phyloP scores from a whole-genome alignment of 345 rosid species.

The Syzygium aqueum region DNA sequence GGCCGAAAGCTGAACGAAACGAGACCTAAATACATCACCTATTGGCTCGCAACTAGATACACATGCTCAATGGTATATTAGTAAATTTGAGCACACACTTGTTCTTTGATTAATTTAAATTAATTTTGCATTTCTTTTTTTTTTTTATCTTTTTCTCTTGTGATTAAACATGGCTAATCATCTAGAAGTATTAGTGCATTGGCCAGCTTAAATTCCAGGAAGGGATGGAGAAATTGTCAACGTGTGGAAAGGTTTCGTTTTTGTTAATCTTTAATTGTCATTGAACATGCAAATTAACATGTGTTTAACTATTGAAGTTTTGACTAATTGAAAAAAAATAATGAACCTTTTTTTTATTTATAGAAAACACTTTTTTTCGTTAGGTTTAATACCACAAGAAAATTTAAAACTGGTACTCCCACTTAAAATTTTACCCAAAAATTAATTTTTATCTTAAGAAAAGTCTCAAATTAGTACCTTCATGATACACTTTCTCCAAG shows the following conservation, averaged over 20 bases:
- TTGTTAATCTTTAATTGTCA: background rate
- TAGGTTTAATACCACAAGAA: background rate
- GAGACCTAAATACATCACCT: background rate
- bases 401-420: background rate
- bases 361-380: too few species aligned
- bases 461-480: background rate
- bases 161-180: background rate
- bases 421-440: background rate
- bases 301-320: background rate
- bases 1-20: too few species aligned
- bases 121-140: background rate
- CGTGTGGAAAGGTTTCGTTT: background rate
- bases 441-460: fast-evolving
- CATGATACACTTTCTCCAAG: background rate
- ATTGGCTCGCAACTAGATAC: background rate
- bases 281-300: background rate
- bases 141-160: background rate
- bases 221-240: background rate
- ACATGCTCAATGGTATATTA: background rate
- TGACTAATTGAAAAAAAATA: background rate
- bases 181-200: background rate
- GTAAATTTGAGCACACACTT: background rate
- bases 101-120: background rate
- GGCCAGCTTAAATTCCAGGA: background rate
- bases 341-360: fast-evolving